Evolutionary conservation across 208 protist genomes (phyloP).

Genomic region (Trypanosoma brucei): DNA sequence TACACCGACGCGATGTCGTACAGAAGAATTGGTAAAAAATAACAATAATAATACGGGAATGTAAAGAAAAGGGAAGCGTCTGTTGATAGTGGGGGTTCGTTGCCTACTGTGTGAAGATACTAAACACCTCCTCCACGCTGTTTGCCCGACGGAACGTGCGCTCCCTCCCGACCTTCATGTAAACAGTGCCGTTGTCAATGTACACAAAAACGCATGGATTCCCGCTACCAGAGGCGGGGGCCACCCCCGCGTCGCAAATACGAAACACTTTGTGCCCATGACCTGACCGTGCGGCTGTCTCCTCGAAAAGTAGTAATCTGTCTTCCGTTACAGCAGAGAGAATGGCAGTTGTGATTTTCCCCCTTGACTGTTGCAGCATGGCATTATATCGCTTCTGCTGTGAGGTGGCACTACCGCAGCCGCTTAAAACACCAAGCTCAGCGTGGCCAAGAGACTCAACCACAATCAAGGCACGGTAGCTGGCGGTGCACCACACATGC

Average conservation of each 20-base stretch:
- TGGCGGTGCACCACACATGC: slow-evolving; percentile 40
- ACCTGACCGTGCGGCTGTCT: slow-evolving; percentile 47
- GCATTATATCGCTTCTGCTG: slow-evolving; percentile 65
- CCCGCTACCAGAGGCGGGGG: not conserved
- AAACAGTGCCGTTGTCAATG: slow-evolving; percentile 64
- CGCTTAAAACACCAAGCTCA: slow-evolving; percentile 54
- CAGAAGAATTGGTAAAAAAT: not conserved
- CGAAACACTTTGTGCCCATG: slow-evolving; percentile 65
- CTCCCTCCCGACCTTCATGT: slow-evolving; percentile 39
- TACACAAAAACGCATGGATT: slow-evolving; percentile 55
- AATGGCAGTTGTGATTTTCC: slow-evolving; percentile 58
- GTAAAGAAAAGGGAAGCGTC: not conserved
- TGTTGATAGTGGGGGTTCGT: not conserved
- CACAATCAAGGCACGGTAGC: slow-evolving; percentile 68
- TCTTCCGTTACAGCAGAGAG: slow-evolving; percentile 70
- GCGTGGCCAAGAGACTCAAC: slow-evolving; percentile 51
- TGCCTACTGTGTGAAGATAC: slow-evolving; percentile 2
- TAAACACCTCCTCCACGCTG: slow-evolving; percentile 75
- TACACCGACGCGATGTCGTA: not conserved
- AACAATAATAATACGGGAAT: not conserved
- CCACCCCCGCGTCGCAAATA: slow-evolving; percentile 35
- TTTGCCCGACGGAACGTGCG: slow-evolving; percentile 44
- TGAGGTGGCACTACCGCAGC: slow-evolving; percentile 31
- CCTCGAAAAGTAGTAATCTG: slow-evolving; percentile 56
- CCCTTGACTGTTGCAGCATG: slow-evolving; percentile 56